Base-by-base conservation (phyloP, 768 basidiomycete genomes). In the Postia placenta region DNA sequence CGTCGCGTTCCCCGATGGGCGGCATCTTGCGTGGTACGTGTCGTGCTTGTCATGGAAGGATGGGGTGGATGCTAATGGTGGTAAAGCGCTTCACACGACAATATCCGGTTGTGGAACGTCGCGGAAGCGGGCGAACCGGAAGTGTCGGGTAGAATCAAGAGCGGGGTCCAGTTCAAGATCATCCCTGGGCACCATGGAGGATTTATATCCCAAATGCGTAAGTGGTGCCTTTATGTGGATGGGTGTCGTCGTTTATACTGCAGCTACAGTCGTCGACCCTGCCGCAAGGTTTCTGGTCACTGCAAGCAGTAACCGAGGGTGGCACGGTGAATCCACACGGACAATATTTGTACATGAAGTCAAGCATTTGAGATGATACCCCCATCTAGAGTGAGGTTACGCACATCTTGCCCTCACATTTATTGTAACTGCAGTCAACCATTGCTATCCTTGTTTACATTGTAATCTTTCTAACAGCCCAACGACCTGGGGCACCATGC, bases 181-280 rank as follows among this genome's bases (percentile, higher is more conserved):
- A 87, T 97, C 30, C 85, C 92, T 11, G 95, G 94, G 0, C 95
- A 96, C 69, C 91, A 96, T 67, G 93, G 94, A 30, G 95, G 94
- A 7, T 87, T 85, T 59, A 80, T 97, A 3, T 95, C 92, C 2
- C 85, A 92, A 60, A 88, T 98, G 80, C 68, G 95, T 97, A 69
- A 14, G 24, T 45, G 24, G 11, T 28, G 58, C 54, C 56, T 60
- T 43, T 36, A 50, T 51, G 48, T 56, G 7, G 42, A 12, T 9
- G 24, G 33, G 33, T 9, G 33, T 51, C 17, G 41, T 30, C 15
- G 41, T 11, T n/a, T 24, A n/a, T n/a, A n/a, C n/a, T n/a, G 44
- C 14, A 27, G 19, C 22, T 35, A 30, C 59, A 97, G 94, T 93
- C 52, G 75, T 96, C 39, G 94, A 96, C 72, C 80, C 87, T 37